These are phyloP conservation scores for Veloboletus limbatus DNA, from an alignment of 1,284 basidiomycete genomes.

Conservation along the genomic window DNA sequence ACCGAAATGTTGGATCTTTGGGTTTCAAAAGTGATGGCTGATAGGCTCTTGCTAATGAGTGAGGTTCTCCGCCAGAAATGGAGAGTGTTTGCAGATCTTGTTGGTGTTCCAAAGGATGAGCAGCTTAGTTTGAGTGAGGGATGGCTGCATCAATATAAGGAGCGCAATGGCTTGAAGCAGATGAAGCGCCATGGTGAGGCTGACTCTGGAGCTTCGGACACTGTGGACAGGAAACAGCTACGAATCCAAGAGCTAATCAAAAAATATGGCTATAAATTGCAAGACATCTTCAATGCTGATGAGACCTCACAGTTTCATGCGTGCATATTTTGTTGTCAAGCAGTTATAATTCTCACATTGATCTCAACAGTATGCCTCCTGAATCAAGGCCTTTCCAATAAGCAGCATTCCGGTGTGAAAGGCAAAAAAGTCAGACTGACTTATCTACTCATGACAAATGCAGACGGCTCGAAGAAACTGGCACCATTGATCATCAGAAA, in stretches of 20 bases:
- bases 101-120: constrained; percentile 2
- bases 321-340: background rate
- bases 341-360: background rate
- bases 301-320: background rate
- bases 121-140: background rate
- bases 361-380: constrained; percentile 1
- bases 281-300: constrained; percentile 7
- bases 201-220: background rate
- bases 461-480: constrained; percentile 22
- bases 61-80: constrained; percentile 5
- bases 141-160: background rate
- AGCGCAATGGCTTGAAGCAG: background rate
- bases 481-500: constrained; percentile 27
- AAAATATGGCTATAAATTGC: background rate
- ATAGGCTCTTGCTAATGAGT: background rate
- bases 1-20: constrained; percentile 7
- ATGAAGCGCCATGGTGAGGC: constrained; percentile 5
- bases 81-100: background rate
- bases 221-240: background rate
- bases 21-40: constrained; percentile 7
- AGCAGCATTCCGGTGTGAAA: background rate
- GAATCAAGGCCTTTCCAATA: constrained; percentile 5
- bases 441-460: constrained; percentile 21
- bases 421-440: constrained; percentile 12
- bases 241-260: constrained; percentile 3